A percentile compares a stretch with the other conserved stretches of the same genome.
Conservation (phyloP, 1,139 yeast genomes). For the Sugiyamaella paludigena region DNA sequence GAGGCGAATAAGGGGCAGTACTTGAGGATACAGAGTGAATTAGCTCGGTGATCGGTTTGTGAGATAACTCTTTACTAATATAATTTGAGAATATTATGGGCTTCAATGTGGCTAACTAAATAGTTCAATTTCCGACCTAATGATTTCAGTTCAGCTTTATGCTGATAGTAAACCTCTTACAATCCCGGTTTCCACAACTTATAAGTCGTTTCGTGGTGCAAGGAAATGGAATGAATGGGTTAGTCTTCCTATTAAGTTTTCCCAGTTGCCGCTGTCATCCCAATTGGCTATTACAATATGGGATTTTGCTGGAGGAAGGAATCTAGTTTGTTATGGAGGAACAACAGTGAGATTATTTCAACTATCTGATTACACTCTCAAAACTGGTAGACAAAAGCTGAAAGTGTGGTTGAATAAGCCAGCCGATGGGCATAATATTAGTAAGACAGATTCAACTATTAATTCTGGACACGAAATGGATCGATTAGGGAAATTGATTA, state of each 20-base stretch:
- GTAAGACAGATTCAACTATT: constrained; percentile 34
- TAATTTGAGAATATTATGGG: too few species aligned
- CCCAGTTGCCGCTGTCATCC: constrained; percentile 63
- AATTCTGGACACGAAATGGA: constrained; percentile 36
- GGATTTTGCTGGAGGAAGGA: constrained; percentile 58
- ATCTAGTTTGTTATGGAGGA: constrained; percentile 53
- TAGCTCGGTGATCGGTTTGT: too few species aligned
- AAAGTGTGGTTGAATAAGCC: constrained; percentile 40
- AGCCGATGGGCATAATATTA: constrained; percentile 36
- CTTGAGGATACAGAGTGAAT: too few species aligned
- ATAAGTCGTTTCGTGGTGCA: constrained; percentile 53
- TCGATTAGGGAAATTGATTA: constrained; percentile 53
- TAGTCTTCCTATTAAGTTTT: constrained; percentile 64
- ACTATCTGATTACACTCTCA: constrained; percentile 45
- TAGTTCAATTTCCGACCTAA: constrained; percentile 55
- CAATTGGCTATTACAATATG: constrained; percentile 60
- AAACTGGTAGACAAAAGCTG: constrained; percentile 57
- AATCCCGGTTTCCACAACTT: constrained; percentile 63
- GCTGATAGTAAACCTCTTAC: constrained; percentile 64
- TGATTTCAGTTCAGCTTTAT: constrained; percentile 59
- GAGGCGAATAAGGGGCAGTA: too few species aligned
- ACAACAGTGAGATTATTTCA: constrained; percentile 64
- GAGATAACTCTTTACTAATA: too few species aligned
- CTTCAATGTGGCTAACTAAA: constrained; percentile 13
- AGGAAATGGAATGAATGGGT: constrained; percentile 60